A percentile compares a stretch with the other conserved stretches of the same genome.
Evolutionary conservation across 352 stramenopile species (phyloP).

Genomic region (Pythium oligandrum): DNA sequence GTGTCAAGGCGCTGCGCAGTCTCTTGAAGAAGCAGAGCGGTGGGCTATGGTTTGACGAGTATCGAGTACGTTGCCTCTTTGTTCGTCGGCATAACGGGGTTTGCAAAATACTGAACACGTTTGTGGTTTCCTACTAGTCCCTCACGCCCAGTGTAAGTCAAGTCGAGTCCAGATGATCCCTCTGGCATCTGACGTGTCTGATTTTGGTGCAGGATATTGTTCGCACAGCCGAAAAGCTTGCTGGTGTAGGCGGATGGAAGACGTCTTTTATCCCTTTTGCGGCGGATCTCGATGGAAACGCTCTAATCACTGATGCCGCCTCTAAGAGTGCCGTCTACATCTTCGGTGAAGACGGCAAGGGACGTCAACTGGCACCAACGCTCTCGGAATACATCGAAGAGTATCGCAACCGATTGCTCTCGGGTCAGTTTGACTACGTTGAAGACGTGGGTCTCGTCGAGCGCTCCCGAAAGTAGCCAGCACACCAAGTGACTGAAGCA

Average conservation of each 20-base stretch:
- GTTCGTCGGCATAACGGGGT: too few relatives aligned
- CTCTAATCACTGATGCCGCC: conserved; percentile 50
- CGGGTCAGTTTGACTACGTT: conserved; percentile 76
- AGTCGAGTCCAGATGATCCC: too few relatives aligned
- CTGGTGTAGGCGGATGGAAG: conserved; percentile 48
- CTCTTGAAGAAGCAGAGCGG: conserved; percentile 71
- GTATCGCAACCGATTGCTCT: conserved; percentile 80
- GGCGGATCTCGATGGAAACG: conserved; percentile 54
- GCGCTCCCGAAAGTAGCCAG: conserved; percentile 47
- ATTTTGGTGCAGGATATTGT: conserved; percentile 41
- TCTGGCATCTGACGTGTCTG: too few relatives aligned
- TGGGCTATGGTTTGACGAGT: conserved; percentile 83
- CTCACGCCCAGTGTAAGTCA: too few relatives aligned
- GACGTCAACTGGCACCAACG: conserved; percentile 38
- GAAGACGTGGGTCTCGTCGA: conserved; percentile 80
- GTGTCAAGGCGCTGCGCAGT: conserved; percentile 42
- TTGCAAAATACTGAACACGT: too few relatives aligned
- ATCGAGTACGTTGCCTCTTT: conserved; percentile 29
- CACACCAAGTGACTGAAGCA: not conserved
- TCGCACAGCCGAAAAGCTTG: conserved; percentile 38
- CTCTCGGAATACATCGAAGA: conserved; percentile 71
- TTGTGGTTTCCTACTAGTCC: too few relatives aligned
- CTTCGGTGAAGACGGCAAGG: conserved; percentile 61
- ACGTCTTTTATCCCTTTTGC: conserved; percentile 67
- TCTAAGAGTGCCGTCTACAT: conserved; percentile 60